Base-by-base conservation (phyloP, 2,329 filamentous ascomycete species). In the Graphium sp. region DNA sequence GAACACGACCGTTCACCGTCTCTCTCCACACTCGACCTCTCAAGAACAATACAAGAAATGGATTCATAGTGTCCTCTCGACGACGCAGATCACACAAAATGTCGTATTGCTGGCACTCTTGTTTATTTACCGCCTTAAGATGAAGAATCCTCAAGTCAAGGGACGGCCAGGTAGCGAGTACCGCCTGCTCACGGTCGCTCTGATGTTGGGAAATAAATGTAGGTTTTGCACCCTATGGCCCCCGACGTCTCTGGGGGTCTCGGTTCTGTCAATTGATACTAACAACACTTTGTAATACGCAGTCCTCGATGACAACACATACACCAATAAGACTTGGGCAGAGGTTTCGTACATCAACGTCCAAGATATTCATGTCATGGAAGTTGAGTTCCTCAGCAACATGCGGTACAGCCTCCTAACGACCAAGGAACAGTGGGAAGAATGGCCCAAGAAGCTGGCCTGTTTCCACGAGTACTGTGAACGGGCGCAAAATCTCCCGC, bases 271-370 rank as follows among this genome's bases (percentile, higher is more conserved):
- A 13, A 25, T 13, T 3, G 43, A 41, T 52, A 33, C 46, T 49
- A 35, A 49, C 33, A 17, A 15, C 18, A 11, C 11, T 12, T 27
- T 20, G 11, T 16, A 11, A 19, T 25, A 2, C 24, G 2, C 36
- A 82, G 76, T 95, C 48, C 58, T 98, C 42, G 89, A 98, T 47
- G 89, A 98, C 51, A 98, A 95, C 50, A 95, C 89, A 0, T 98
- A 98, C 53, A 95, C 89, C 21, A 98, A 98, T 59, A 94, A 95
- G 60, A 98, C 89, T 0, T 98, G 89, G 89, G 89, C 87, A 3
- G 89, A 98, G 43, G 89, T 98, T 8, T 95, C 89, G 1, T 80
- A 81, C 24, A 93, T 98, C 35, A 74, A 81, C 2, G 87, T 95
- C 9, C 74, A 78, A 35, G 89, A 98, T 52, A 93, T 98, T 29